Evolutionary conservation across 768 basidiomycete species (phyloP), one percentile per base, ranked within the genome.

Genomic region (Sarcomyxa edulis): DNA sequence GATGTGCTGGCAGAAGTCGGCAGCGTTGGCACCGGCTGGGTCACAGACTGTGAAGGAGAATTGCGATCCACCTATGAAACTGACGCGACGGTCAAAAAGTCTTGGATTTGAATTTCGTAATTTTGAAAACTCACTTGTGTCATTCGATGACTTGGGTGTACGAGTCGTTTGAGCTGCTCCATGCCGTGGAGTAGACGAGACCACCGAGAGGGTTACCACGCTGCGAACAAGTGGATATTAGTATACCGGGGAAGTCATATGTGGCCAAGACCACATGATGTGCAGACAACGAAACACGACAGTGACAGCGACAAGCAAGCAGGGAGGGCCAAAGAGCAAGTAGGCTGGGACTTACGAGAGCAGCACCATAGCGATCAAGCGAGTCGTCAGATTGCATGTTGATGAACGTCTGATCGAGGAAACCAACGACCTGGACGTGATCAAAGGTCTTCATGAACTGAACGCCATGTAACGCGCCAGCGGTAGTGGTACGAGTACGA

Each of bases 401-500:
- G 51, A 93, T 56, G 45, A 64, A 73, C 16, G 83, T 84, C 46
- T 88, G 68, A 53, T 91, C 75, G 20, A 84, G 83, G 27, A 72
- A 63, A 18, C 85, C 82, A 49, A 65, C 69, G 49, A 64, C 64
- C 54, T 82, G 79, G 12, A 81, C 64, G 49, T 84, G 86, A 45
- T 78, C 69, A 4, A 71, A 67, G 0, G 84, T 83, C 54, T 66
- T 68, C 49, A 86, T 70, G 50, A 78, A 71, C 57, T 89, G 86
- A 1, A 84, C 75, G 38, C 84, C 84, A 15, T 63, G 60, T 28
- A 91, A 61, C 7, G 82, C 66, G 15, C 81, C 83, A 1, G 66
- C 58, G 28, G 84, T 84, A 22, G 91, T 88, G 40, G 76, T 58
- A 35, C 89, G 83, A 1, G 84, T 72, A 7, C 88, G n/a, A n/a